Evolutionary conservation across 148 eudicot species (phyloP), one percentile per base, ranked within the genome.

Genomic region (Camellia granthamiana): DNA sequence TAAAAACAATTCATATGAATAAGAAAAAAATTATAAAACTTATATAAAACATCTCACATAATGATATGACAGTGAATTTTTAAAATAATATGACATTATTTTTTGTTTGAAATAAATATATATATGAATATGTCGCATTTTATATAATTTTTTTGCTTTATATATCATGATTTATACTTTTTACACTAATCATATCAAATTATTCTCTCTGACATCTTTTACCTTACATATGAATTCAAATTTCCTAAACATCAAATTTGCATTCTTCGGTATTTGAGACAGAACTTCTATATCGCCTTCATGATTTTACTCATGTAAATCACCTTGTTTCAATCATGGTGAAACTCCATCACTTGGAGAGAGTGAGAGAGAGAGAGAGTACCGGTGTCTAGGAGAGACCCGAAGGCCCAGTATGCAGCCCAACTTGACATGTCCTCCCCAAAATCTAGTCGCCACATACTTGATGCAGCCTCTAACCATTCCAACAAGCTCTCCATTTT

Each of bases 371-470:
- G 78, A 76, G 69, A 76, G 58, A 72, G 23, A 46, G 65, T 3
- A 63, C 69, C 59, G 58, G 70, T 62, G 79, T 12, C 70, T 46
- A 21, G 70, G 79, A 76, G 79, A 76, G 43, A 76, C 79, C n/a
- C 79, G 54, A 23, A 76, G 79, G 70, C 79, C 79, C 55, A 76
- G 56, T 19, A 76, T 76, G 79, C 79, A 61, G 19, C 79, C 79
- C n/a, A 76, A 21, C 12, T 76, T 76, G 59, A 76, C 56, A 44
- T 76, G 79, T 14, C 70, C 54, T 63, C 44, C 70, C 42, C n/a
- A 18, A 62, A 63, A 76, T 76, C n/a, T 65, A 62, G 79, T 76
- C 69, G 59, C 79, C 69, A 63, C 78, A 46, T 46, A n/a, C 55
- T 76, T 76, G 69, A 76, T 76, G 78, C 78, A 76, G 46, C 78